These are phyloP conservation scores for Mariannaea sp. DNA, from an alignment of 2,329 filamentous ascomycete species.

Conservation along the genomic window DNA sequence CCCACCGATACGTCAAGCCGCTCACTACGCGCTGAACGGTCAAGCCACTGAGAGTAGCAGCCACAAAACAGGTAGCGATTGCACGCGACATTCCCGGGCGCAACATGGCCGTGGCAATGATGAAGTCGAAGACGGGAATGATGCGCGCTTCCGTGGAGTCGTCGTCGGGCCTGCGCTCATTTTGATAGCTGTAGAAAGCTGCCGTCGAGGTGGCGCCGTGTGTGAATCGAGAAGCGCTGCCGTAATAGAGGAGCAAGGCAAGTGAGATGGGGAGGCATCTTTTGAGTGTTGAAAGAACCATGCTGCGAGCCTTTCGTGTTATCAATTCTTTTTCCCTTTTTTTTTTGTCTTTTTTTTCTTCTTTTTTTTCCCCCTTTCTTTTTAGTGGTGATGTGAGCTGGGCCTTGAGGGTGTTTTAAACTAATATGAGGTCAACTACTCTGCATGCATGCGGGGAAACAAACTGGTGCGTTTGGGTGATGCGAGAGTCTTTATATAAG, in stretches of 20 bases:
- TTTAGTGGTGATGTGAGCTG: too few relatives aligned
- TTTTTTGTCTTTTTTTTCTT: too few relatives aligned
- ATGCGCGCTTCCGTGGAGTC: conserved; percentile 7
- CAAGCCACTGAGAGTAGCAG: conserved; percentile 11
- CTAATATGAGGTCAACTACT: too few relatives aligned
- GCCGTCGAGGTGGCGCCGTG: conserved; percentile 22
- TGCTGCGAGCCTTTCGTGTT: background rate
- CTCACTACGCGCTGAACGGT: conserved; percentile 11
- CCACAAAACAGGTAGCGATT: conserved; percentile 22
- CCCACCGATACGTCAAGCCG: conserved; percentile 4
- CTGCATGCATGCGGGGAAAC: too few relatives aligned
- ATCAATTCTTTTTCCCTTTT: too few relatives aligned
- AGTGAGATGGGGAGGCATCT: conserved; percentile 16
- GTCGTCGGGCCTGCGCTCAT: conserved; percentile 15
- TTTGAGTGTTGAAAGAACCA: background rate
- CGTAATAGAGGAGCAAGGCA: conserved; percentile 20
- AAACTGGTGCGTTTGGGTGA: too few relatives aligned
- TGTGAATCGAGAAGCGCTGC: conserved; percentile 24
- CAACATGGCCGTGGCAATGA: conserved; percentile 14
- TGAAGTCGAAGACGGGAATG: conserved; percentile 22
- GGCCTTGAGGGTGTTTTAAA: too few relatives aligned
- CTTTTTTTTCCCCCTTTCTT: too few relatives aligned
- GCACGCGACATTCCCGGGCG: conserved; percentile 3
- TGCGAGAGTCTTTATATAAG: too few relatives aligned
- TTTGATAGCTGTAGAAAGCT: conserved; percentile 22